Evolutionary conservation across 1,284 basidiomycete genomes (phyloP), one percentile per base, ranked within the genome.

Genomic region (Apiotrichum porosum): DNA sequence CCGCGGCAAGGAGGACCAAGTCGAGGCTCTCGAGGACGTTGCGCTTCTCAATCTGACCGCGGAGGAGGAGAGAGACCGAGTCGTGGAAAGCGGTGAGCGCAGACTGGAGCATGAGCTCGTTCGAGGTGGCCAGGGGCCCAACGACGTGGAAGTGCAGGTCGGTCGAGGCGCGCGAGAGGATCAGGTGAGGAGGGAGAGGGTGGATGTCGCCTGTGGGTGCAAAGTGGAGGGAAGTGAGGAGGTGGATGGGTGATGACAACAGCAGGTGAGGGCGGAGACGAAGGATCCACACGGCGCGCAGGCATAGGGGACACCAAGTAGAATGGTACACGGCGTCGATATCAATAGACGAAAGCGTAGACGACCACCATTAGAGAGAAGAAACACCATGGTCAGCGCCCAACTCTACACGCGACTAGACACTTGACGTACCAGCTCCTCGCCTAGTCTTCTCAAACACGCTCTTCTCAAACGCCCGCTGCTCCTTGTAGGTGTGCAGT

Each of bases 141-240:
- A 98, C 81, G 61, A 98, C 83, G 78, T 97, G 95, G 72, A 97
- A 84, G 55, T 93, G 87, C 63, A 97, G 83, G 77, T 99, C 95
- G 49, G 95, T 83, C 31, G 90, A 88, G 60, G 95, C 83, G 63
- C 88, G 89, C 78, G 94, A 95, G 19, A 98, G 82, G 24, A 88
- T 85, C n/a, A 97, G 80, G 65, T 92, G 86, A 6, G 54, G 85
- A 79, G 70, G 90, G 71, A 89, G 91, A 12, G 97, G 81, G 61
- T 97, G 88, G 66, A 98, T 92, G 64, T 99, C 94, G 67, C 89
- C 91, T 91, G 68, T 19, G 47, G 39, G 47, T 37, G 12, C 26
- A 44, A 39, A 10, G 36, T 33, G 30, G 26, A 6, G 26, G 22
- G 22, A 37, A n/a, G 22, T 6, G 35, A 14, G 34, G n/a, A n/a